These are phyloP conservation scores for Fusarium sp. DNA, from an alignment of 2,329 filamentous ascomycete genomes.

Conservation along the genomic window DNA sequence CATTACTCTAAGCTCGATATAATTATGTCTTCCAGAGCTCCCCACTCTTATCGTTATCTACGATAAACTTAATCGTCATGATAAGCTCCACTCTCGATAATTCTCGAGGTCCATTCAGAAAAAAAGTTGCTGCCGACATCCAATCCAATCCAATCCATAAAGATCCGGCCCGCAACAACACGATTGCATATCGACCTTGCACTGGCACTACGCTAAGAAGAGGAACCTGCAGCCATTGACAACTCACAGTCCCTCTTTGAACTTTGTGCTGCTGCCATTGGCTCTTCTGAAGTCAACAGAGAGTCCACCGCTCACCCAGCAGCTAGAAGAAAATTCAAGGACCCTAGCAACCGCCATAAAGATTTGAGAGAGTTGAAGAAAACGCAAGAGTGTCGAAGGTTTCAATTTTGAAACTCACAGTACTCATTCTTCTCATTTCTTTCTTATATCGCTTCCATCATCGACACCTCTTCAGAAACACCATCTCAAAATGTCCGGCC, in stretches of 20 bases:
- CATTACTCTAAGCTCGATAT: background rate
- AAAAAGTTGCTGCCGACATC: constrained; percentile 44
- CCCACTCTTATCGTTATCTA: constrained; percentile 35
- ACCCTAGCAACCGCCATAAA: constrained; percentile 38
- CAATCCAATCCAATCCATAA: constrained; percentile 21
- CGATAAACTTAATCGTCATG: constrained; percentile 11
- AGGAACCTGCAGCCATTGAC: constrained; percentile 37
- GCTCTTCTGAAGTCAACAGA: constrained; percentile 18
- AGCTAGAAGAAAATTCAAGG: constrained; percentile 38
- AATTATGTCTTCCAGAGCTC: constrained; percentile 36
- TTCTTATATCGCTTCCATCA: background rate
- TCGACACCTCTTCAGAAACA: background rate
- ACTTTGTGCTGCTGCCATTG: constrained; percentile 20
- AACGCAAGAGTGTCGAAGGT: constrained; percentile 10
- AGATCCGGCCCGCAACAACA: constrained; percentile 40
- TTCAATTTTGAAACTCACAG: background rate
- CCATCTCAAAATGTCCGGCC: constrained; percentile 56
- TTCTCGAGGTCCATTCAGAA: constrained; percentile 40
- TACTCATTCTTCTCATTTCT: background rate
- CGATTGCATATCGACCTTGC: constrained; percentile 40
- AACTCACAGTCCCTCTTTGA: constrained; percentile 27
- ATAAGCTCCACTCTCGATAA: constrained; percentile 40
- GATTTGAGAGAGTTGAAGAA: constrained; percentile 29
- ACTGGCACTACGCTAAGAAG: constrained; percentile 30
- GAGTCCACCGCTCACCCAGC: constrained; percentile 29